Evolutionary conservation across 148 eudicot species (phyloP), one percentile per base, ranked within the genome.

Genomic region (Rhododendron simsii): DNA sequence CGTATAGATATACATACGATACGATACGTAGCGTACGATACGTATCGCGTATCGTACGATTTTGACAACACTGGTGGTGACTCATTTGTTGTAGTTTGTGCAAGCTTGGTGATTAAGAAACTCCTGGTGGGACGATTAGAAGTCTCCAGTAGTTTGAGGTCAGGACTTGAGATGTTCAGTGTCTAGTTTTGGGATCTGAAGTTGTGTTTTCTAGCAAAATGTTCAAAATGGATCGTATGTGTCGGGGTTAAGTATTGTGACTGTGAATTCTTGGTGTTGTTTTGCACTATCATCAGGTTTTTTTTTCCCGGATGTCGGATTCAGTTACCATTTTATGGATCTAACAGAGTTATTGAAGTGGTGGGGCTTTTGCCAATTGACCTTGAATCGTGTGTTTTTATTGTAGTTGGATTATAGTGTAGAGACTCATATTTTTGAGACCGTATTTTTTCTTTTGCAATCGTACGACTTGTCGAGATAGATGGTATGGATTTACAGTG

Each of bases 161-260:
- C n/a, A n/a, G n/a, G n/a, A n/a, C n/a, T n/a, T n/a, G n/a, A n/a
- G n/a, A n/a, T n/a, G n/a, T n/a, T n/a, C n/a, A n/a, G n/a, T n/a
- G n/a, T n/a, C n/a, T n/a, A n/a, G n/a, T n/a, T n/a, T n/a, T 74
- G 67, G 69, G 74, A 82, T 55, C 73, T n/a, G 71, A 71, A 81
- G 39, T 81, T 37, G 3, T 73, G 55, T 81, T 71, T 10, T 86
- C 28, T 26, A 35, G 59, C 73, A 26, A 67, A 26, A n/a, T n/a
- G 73, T n/a, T 26, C 1, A 65, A 13, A 71, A 30, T 74, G 73
- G 8, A 65, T 65, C 33, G 12, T 65, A 26, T 65, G 73, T 2
- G 61, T n/a, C 9, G 73, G 33, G 14, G 13, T 23, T 26, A 65
- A n/a, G 73, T 65, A 65, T 65, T 10, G 73, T 65, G 14, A 59